phyloP scores from a whole-genome alignment of 2,329 filamentous ascomycete genomes.

The Exophiala oligosperma region DNA sequence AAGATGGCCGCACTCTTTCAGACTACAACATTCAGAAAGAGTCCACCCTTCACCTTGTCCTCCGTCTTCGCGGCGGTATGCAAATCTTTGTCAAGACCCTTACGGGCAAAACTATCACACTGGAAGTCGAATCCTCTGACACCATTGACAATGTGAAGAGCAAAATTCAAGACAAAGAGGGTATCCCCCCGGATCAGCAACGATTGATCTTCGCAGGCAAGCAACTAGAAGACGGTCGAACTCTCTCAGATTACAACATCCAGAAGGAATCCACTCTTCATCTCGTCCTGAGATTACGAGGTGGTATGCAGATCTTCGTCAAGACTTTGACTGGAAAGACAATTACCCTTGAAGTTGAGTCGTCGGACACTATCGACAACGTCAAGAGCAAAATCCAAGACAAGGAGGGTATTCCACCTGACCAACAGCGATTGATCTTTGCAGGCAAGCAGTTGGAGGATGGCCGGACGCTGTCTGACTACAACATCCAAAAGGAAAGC shows the following conservation, averaged over 20 bases:
- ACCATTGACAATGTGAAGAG: constrained; percentile 93
- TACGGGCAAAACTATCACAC: constrained; percentile 87
- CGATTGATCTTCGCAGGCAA: constrained; percentile 92
- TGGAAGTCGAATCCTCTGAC: constrained; percentile 85
- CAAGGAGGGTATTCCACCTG: constrained; percentile 74
- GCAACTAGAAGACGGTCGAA: constrained; percentile 89
- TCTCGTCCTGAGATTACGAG: constrained; percentile 76
- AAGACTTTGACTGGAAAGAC: constrained; percentile 78
- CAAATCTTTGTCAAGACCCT: constrained; percentile 60
- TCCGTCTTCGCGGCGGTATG: constrained; percentile 81
- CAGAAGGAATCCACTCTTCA: constrained; percentile 87
- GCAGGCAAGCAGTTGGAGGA: constrained; percentile 65
- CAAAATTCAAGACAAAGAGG: constrained; percentile 81
- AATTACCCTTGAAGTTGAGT: constrained; percentile 68
- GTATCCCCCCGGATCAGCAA: constrained; percentile 92
- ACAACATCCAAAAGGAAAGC: constrained; percentile 61
- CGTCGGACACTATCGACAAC: constrained; percentile 69
- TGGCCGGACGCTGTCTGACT: constrained; percentile 54
- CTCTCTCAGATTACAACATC: constrained; percentile 93
- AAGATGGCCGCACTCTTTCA: constrained; percentile 85
- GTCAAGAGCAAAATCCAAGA: constrained; percentile 75
- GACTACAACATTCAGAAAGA: constrained; percentile 98
- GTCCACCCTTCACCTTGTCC: constrained; percentile 79
- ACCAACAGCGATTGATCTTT: constrained; percentile 70
- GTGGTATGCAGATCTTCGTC: constrained; percentile 83